Base-by-base conservation (phyloP, 2,329 filamentous ascomycete species). In the Cercospora beticola region DNA sequence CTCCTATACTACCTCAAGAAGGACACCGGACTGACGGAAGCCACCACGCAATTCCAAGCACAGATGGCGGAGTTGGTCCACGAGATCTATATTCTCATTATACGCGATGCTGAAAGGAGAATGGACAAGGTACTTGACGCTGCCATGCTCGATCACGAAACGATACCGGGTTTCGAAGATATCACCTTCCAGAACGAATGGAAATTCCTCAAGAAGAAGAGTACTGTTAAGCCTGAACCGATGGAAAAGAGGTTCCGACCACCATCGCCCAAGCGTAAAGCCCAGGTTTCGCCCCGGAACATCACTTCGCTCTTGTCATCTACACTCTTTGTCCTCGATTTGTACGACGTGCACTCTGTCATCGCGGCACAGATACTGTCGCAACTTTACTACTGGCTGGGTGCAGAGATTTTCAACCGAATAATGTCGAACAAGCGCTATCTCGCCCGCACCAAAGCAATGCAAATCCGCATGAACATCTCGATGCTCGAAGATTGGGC, bases 401-500 rank as follows among this genome's bases (percentile, higher is more conserved):
- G 94, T 6, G 92, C 94, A 0, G 95, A 99, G 81, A 87, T 98
- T 8, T 99, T 99, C 83, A 99, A 99, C 80, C 91, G 94, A 68
- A 92, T 99, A 79, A 97, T 99, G 92, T 94, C 92, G 31, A 97
- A 96, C 76, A 89, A 93, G 72, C 94, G 94, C 78, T 99, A 97
- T 76, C 85, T 99, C 9, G 94, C 95, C 5, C 88, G 95, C 64
- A 99, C 95, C 18, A 99, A 99, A 80, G 95, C 95, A 3, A 99
- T 99, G 95, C 95, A 99, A 79, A 98, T 99, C 74, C 92, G 95
- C 73, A 98, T 99, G 94, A 99, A 99, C 78, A 89, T 99, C 6
- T 98, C 95, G 0, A 90, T 90, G 7, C 83, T 99, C 21, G 95
- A 99, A 79, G 95, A 99, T 77, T 99, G 95, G 95, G 94, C 95